These are phyloP conservation scores for Lachancea cidri DNA, from an alignment of 805 yeast species.

Conservation along the genomic window DNA sequence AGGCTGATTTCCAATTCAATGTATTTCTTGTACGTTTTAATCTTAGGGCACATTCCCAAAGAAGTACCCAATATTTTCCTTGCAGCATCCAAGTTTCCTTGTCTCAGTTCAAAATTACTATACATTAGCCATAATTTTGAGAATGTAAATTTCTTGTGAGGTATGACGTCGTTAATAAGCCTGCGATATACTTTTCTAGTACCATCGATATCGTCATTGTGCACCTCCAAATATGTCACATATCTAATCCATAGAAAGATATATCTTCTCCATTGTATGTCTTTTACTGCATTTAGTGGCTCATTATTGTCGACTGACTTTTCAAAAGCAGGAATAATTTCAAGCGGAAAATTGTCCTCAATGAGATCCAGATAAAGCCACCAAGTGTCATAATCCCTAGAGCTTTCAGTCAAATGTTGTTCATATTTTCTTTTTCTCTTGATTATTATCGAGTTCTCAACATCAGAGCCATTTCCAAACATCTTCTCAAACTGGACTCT, in stretches of 20 bases:
- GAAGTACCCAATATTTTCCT: conserved; percentile 68
- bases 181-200: conserved; percentile 49
- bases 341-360: conserved; percentile 32
- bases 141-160: conserved; percentile 59
- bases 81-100: conserved; percentile 45
- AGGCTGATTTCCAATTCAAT: conserved; percentile 60
- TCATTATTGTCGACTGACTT: conserved; percentile 16
- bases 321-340: conserved; percentile 13
- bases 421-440: conserved; percentile 58
- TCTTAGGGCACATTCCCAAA: conserved; percentile 62
- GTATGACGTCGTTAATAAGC: conserved; percentile 43
- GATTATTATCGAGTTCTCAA: conserved; percentile 46
- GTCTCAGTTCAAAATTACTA: conserved; percentile 71
- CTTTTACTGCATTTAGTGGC: conserved; percentile 30
- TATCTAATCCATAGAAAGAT: conserved; percentile 66
- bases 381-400: conserved; percentile 73
- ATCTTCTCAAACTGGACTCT: conserved; percentile 60
- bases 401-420: conserved; percentile 39
- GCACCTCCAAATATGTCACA: conserved; percentile 57
- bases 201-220: conserved; percentile 35
- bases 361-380: conserved; percentile 62
- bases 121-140: conserved; percentile 68
- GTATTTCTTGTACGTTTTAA: conserved; percentile 55
- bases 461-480: conserved; percentile 50
- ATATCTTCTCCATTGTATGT: conserved; percentile 62